Conservation (phyloP, 2,329 filamentous ascomycete species). For the Cordyceps cateniannulata region DNA sequence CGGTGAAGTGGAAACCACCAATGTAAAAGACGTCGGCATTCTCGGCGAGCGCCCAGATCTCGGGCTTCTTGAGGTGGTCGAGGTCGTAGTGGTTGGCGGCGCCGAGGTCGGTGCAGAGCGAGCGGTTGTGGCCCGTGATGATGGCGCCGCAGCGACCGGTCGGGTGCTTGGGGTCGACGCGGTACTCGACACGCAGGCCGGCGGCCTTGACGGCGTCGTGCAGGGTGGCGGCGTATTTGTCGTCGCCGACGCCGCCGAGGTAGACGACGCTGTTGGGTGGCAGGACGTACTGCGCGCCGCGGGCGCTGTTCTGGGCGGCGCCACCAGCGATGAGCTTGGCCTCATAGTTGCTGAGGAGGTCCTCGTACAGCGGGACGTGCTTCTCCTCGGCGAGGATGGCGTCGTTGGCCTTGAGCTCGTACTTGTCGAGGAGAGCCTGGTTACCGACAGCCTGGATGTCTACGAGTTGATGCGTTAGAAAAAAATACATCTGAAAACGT, state of each 20-base stretch:
- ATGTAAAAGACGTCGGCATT: constrained; percentile 86
- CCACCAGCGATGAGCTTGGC: constrained; percentile 94
- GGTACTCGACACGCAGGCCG: constrained; percentile 91
- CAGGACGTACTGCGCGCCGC: constrained; percentile 94
- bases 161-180: constrained; percentile 73
- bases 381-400: constrained; percentile 93
- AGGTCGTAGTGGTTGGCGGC: constrained; percentile 97
- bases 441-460: constrained; percentile 88
- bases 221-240: constrained; percentile 91
- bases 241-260: constrained; percentile 87
- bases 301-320: constrained; percentile 94
- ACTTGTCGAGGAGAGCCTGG: constrained; percentile 82
- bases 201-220: constrained; percentile 79
- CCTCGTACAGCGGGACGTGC: constrained; percentile 86
- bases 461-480: constrained; percentile 25
- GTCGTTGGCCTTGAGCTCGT: constrained; percentile 90
- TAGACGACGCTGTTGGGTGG: constrained; percentile 84
- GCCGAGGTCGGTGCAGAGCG: constrained; percentile 88
- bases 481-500: not conserved
- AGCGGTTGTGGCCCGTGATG: constrained; percentile 94
- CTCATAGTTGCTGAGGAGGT: constrained; percentile 84
- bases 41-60: constrained; percentile 90
- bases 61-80: constrained; percentile 82
- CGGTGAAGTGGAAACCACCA: constrained; percentile 92
- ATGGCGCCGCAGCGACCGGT: constrained; percentile 94